A percentile compares a stretch with the other conserved stretches of the same genome.
Evolutionary conservation across 257 asterid species (phyloP).

Genomic region (Orobanche coerulescens): DNA sequence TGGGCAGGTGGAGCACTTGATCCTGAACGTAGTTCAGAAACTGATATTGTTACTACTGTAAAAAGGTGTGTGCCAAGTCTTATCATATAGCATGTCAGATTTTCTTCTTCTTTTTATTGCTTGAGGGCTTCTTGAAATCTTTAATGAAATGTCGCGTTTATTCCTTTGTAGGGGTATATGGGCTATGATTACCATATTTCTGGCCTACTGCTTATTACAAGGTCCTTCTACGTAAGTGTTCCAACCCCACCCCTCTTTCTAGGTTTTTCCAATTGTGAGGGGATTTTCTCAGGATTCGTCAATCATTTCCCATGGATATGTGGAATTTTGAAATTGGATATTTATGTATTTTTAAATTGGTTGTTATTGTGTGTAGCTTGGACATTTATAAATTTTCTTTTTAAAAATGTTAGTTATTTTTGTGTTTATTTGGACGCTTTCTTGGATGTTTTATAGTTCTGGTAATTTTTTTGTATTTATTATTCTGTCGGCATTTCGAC

Average conservation of each 20-base stretch:
- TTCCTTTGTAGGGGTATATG: conserved; percentile 66
- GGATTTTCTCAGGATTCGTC: background rate
- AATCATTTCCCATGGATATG: background rate
- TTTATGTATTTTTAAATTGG: too few species aligned
- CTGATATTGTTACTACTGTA: conserved; percentile 55
- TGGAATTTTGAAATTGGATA: too few species aligned
- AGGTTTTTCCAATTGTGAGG: background rate
- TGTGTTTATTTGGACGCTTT: too few species aligned
- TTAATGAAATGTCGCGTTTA: conserved; percentile 13
- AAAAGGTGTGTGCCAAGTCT: too few species aligned
- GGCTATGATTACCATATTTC: conserved; percentile 92
- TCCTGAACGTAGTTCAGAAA: conserved; percentile 53
- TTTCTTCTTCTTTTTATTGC: background rate
- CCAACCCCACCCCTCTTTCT: background rate
- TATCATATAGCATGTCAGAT: conserved; percentile 5
- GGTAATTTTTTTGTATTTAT: too few species aligned
- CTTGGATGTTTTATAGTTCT: too few species aligned
- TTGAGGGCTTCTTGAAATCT: conserved; percentile 18
- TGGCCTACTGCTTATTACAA: too few species aligned
- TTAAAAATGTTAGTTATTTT: too few species aligned
- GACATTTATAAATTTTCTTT: too few species aligned
- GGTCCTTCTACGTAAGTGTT: conserved; percentile 82
- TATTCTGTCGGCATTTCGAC: too few species aligned
- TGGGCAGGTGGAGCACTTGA: conserved; percentile 98
- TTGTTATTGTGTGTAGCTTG: too few species aligned